Evolutionary conservation across 257 asterid genomes (phyloP).

Genomic region (Ajuga chamaepitys): DNA sequence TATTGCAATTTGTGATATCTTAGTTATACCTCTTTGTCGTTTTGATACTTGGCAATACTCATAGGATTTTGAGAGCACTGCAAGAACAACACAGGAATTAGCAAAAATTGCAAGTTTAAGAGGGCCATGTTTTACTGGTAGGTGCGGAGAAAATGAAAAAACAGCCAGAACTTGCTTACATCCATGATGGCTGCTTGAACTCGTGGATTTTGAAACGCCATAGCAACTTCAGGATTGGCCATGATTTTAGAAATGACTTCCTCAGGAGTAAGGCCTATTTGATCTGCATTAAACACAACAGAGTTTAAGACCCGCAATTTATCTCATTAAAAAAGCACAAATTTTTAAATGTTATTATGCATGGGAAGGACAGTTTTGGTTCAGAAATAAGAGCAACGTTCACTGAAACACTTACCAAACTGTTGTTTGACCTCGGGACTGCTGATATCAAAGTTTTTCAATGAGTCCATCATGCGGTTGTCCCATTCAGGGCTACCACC

Average conservation of each 20-base stretch:
- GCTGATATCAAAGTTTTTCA: slow-evolving; percentile 79
- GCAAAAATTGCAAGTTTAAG: neutral
- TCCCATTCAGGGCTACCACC: slow-evolving; percentile 97
- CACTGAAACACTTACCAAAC: slow-evolving; percentile 54
- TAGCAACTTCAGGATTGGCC: slow-evolving; percentile 95
- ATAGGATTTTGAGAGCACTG: slow-evolving; percentile 95
- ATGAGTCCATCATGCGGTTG: slow-evolving; percentile 65
- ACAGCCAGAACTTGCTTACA: slow-evolving; percentile 33
- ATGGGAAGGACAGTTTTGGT: slow-evolving; percentile 6
- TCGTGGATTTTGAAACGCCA: slow-evolving; percentile 97
- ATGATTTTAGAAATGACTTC: slow-evolving; percentile 88
- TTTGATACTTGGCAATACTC: slow-evolving; percentile 83
- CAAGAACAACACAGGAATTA: slow-evolving; percentile 6
- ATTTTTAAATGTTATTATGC: neutral
- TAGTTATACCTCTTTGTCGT: slow-evolving; percentile 81
- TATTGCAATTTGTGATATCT: neutral
- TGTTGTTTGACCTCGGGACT: slow-evolving; percentile 97
- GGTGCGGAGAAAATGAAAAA: neutral
- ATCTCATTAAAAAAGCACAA: neutral
- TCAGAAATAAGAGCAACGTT: slow-evolving; percentile 4
- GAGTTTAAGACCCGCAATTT: neutral
- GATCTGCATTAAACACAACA: slow-evolving; percentile 45
- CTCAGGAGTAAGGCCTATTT: slow-evolving; percentile 89
- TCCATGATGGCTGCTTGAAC: slow-evolving; percentile 98
- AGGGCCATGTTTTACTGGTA: neutral